Conservation (phyloP, 306 rosid genomes). For the Luffa aegyptiaca region DNA sequence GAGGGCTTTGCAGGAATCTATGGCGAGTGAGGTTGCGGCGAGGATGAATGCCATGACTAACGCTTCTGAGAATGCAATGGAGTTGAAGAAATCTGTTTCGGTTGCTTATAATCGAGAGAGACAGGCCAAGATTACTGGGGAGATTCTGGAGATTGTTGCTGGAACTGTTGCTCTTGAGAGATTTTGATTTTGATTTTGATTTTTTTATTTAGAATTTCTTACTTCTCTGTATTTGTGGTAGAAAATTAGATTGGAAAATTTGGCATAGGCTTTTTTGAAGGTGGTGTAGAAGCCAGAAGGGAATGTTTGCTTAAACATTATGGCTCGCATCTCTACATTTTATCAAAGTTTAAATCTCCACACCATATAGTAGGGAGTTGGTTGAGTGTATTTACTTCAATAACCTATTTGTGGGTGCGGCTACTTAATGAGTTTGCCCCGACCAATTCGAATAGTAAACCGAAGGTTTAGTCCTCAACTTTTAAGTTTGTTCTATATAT, state of each 20-base stretch:
- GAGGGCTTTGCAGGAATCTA: conserved; percentile 68
- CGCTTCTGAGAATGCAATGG: conserved; percentile 69
- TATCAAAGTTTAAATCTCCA: too few relatives aligned
- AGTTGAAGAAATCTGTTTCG: conserved; percentile 48
- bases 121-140: conserved; percentile 73
- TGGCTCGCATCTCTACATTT: too few relatives aligned
- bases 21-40: conserved; percentile 78
- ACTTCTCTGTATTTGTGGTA: not conserved
- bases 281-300: not conserved
- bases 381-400: too few relatives aligned
- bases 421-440: too few relatives aligned
- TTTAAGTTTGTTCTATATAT: too few relatives aligned
- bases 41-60: conserved; percentile 75
- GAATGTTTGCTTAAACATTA: too few relatives aligned
- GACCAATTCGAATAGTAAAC: too few relatives aligned
- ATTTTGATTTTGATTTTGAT: conserved; percentile 16
- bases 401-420: too few relatives aligned
- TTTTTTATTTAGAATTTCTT: too few relatives aligned
- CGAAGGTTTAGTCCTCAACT: too few relatives aligned
- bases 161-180: conserved; percentile 57
- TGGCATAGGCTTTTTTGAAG: not conserved
- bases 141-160: conserved; percentile 72
- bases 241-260: not conserved
- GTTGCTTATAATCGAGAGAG: conserved; percentile 42
- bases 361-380: too few relatives aligned